These are phyloP conservation scores for Geranium brycei DNA, from an alignment of 345 rosid genomes.

Conservation along the genomic window DNA sequence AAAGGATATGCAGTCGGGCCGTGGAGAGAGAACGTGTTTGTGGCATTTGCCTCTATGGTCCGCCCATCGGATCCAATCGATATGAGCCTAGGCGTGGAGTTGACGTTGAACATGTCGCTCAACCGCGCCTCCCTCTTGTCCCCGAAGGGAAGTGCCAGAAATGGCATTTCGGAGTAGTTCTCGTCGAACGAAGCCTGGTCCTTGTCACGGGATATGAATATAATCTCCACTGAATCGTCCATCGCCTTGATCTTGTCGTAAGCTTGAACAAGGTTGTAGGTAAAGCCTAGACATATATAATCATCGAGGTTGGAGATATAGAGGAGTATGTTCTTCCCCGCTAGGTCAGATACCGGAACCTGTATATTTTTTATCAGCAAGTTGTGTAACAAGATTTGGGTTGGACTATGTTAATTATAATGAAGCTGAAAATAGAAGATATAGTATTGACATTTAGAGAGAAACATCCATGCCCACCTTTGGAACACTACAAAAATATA, in stretches of 20 bases:
- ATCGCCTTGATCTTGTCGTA: slow-evolving; percentile 46
- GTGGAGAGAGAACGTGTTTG: slow-evolving; percentile 14
- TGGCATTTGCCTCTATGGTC: slow-evolving; percentile 36
- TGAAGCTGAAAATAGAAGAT: too few relatives aligned
- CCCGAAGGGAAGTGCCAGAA: slow-evolving; percentile 62
- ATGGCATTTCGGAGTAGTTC: slow-evolving; percentile 49
- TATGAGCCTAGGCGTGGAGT: slow-evolving; percentile 44
- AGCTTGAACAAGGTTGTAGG: slow-evolving; percentile 44
- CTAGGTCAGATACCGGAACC: slow-evolving; percentile 45
- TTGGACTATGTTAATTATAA: too few relatives aligned
- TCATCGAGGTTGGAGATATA: slow-evolving; percentile 48
- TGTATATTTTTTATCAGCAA: slow-evolving; percentile 7
- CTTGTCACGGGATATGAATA: slow-evolving; percentile 42
- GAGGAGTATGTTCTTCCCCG: slow-evolving; percentile 52
- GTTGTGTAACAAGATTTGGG: too few relatives aligned
- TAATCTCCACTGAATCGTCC: slow-evolving; percentile 38
- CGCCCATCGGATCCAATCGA: slow-evolving; percentile 41
- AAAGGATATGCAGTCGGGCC: slow-evolving; percentile 64
- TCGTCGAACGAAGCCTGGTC: slow-evolving; percentile 41
- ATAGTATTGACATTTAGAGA: too few relatives aligned
- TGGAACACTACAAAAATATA: too few relatives aligned
- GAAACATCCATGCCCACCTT: too few relatives aligned
- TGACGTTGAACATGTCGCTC: slow-evolving; percentile 32
- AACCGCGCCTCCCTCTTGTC: slow-evolving; percentile 38
- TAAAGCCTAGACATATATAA: slow-evolving; percentile 46